A percentile compares a stretch with the other conserved stretches of the same genome.
These are phyloP conservation scores for Saccharomycopsis guyanensis DNA, from an alignment of 805 yeast species.

Conservation along the genomic window DNA sequence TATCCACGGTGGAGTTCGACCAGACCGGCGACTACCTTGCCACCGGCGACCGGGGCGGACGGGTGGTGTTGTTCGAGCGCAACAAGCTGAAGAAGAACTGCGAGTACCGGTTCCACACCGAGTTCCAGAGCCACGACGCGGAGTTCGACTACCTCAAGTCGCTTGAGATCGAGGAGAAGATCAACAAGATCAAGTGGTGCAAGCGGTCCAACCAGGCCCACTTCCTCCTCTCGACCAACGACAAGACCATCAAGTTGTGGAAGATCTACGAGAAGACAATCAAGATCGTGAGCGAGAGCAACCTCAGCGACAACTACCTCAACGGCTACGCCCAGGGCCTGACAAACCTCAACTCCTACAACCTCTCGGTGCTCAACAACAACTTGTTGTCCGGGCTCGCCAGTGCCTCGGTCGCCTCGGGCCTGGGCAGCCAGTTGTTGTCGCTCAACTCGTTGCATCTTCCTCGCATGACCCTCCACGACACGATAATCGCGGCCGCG, in stretches of 20 bases:
- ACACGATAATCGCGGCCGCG: conserved; percentile 88
- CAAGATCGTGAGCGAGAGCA: conserved; percentile 87
- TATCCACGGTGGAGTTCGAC: conserved; percentile 94
- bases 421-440: conserved; percentile 28
- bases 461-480: conserved; percentile 90
- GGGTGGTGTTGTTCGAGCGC: conserved; percentile 93
- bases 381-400: conserved; percentile 16
- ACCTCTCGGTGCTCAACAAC: conserved; percentile 16
- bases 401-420: conserved; percentile 5
- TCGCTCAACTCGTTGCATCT: conserved; percentile 48
- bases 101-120: conserved; percentile 93
- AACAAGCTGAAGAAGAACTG: conserved; percentile 69
- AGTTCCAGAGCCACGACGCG: conserved; percentile 97
- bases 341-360: conserved; percentile 13
- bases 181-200: conserved; percentile 96
- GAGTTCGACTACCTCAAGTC: conserved; percentile 96
- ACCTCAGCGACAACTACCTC: conserved; percentile 44
- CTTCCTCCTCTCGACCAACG: conserved; percentile 84
- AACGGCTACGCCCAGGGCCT: conserved; percentile 21
- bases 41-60: conserved; percentile 97
- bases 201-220: conserved; percentile 84
- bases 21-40: conserved; percentile 92
- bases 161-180: conserved; percentile 94
- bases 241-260: conserved; percentile 98
- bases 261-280: conserved; percentile 87